These are phyloP conservation scores for Phialocephala sp. DNA, from an alignment of 2,329 filamentous ascomycete genomes.

Conservation along the genomic window DNA sequence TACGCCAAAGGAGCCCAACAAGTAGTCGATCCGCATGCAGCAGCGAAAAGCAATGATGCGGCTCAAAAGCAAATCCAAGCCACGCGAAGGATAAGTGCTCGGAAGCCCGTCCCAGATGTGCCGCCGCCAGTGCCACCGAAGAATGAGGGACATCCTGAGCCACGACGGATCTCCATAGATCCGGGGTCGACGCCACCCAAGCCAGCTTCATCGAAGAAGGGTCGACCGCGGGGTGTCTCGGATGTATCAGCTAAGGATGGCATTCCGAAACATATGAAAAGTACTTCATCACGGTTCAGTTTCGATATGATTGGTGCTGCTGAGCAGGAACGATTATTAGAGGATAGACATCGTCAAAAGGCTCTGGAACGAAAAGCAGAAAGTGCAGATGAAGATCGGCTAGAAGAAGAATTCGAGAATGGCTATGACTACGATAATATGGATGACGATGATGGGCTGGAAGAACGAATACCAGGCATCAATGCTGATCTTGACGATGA, in stretches of 20 bases:
- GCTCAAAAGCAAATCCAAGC: constrained; percentile 31
- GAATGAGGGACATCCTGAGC: constrained; percentile 23
- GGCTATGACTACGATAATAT: constrained; percentile 69
- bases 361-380: constrained; percentile 64
- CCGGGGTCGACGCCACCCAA: constrained; percentile 35
- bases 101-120: constrained; percentile 32
- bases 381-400: constrained; percentile 41
- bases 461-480: constrained; percentile 69
- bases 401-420: constrained; percentile 56
- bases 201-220: constrained; percentile 32
- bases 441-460: constrained; percentile 67
- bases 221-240: constrained; percentile 58
- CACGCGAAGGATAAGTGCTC: constrained; percentile 26
- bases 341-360: constrained; percentile 73
- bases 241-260: constrained; percentile 52
- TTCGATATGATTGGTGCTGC: constrained; percentile 80
- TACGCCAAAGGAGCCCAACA: constrained; percentile 39
- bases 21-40: constrained; percentile 28
- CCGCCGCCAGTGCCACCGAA: constrained; percentile 38
- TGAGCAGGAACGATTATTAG: constrained; percentile 70
- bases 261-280: constrained; percentile 71
- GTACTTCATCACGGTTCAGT: constrained; percentile 79
- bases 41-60: constrained; percentile 28
- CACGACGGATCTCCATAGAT: constrained; percentile 38
- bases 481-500: constrained; percentile 50